A percentile compares a stretch with the other conserved stretches of the same genome.
phyloP scores from a whole-genome alignment of 768 basidiomycete species.

The Lepiota venenata region DNA sequence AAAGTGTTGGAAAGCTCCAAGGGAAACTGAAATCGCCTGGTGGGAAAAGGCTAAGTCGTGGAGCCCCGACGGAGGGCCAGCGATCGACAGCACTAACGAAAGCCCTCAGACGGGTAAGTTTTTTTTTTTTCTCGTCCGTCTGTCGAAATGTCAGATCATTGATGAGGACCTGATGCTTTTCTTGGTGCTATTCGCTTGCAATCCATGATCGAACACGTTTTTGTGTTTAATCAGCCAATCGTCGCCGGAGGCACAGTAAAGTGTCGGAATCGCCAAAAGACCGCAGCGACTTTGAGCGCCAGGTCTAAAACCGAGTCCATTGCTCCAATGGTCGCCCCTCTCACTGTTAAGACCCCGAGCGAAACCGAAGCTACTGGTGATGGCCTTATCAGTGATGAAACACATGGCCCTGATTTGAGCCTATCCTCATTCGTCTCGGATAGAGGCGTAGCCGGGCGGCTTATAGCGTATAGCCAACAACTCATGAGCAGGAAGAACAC shows the following conservation, averaged over 20 bases:
- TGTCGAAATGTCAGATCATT: constrained; percentile 11
- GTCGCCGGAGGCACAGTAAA: constrained; percentile 8
- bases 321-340: constrained; percentile 9
- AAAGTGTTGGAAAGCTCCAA: background rate
- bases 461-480: constrained; percentile 48
- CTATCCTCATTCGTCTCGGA: constrained; percentile 23
- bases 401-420: constrained; percentile 22
- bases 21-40: background rate
- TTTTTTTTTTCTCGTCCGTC: background rate
- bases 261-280: constrained; percentile 9
- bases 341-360: constrained; percentile 13
- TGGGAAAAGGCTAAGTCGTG: background rate
- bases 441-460: constrained; percentile 41
- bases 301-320: background rate
- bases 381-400: constrained; percentile 13
- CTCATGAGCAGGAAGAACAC: constrained; percentile 29
- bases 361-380: constrained; percentile 15
- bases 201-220: constrained; percentile 1
- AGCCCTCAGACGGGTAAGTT: background rate
- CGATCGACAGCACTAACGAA: background rate
- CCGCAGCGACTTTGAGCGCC: background rate
- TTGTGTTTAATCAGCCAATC: background rate
- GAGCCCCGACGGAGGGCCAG: background rate
- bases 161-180: constrained; percentile 15
- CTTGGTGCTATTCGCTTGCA: background rate